Conservation (phyloP, 768 basidiomycete species). For the Pulveroboletus sp. region DNA sequence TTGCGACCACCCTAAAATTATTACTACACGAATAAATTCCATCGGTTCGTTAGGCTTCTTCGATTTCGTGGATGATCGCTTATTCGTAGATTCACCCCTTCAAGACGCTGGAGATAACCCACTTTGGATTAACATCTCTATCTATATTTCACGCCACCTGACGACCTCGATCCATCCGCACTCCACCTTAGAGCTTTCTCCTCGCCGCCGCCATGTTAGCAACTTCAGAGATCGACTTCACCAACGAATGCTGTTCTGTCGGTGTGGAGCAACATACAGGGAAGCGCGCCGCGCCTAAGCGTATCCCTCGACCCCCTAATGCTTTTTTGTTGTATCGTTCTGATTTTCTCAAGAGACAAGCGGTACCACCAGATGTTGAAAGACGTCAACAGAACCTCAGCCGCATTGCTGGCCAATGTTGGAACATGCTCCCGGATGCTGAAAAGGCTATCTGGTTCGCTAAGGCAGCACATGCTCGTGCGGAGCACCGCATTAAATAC, state of each 20-base stretch:
- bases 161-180: neutral
- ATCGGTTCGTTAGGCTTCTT: constrained; percentile 5
- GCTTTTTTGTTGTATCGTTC: constrained; percentile 59
- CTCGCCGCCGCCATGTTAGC: constrained; percentile 2
- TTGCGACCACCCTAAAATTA: constrained; percentile 1
- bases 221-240: constrained; percentile 2
- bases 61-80: neutral
- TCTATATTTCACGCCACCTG: neutral
- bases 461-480: constrained; percentile 26
- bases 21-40: constrained; percentile 2
- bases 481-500: constrained; percentile 28
- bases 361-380: constrained; percentile 42
- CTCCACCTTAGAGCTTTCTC: neutral
- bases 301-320: constrained; percentile 49
- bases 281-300: constrained; percentile 16
- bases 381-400: constrained; percentile 53
- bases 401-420: constrained; percentile 49
- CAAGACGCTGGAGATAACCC: neutral
- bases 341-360: constrained; percentile 41
- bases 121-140: neutral
- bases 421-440: constrained; percentile 40
- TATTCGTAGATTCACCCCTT: constrained; percentile 5
- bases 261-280: neutral
- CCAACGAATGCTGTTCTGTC: constrained; percentile 6
- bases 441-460: constrained; percentile 36